phyloP scores from a whole-genome alignment of 208 protist species.

The Phytomonas serpens region DNA sequence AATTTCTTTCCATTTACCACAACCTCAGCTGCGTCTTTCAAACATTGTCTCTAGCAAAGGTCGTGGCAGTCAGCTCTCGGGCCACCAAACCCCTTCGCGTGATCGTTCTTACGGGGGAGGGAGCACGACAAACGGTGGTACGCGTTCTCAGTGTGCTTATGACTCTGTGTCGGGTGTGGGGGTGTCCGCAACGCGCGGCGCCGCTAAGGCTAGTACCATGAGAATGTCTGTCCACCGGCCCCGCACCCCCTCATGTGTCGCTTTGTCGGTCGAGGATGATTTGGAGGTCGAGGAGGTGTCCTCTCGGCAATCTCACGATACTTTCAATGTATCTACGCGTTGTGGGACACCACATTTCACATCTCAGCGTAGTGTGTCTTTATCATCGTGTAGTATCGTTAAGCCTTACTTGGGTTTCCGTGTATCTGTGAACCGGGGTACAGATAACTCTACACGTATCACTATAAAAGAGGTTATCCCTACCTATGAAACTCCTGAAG shows the following conservation, averaged over 20 bases:
- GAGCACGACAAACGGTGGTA: not conserved
- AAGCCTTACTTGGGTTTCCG: slow-evolving; percentile 74
- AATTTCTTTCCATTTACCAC: not conserved
- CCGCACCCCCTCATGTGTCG: not conserved
- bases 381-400: slow-evolving; percentile 1
- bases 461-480: slow-evolving; percentile 44
- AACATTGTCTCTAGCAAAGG: not conserved
- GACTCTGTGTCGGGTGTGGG: not conserved
- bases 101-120: not conserved
- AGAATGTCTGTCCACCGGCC: not conserved
- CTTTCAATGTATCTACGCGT: slow-evolving; percentile 15
- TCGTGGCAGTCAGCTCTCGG: not conserved
- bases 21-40: not conserved
- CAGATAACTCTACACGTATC: slow-evolving; percentile 10
- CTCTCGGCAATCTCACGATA: not conserved
- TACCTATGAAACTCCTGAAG: slow-evolving; percentile 30
- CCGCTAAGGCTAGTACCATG: not conserved
- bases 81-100: not conserved
- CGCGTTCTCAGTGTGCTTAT: not conserved
- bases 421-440: slow-evolving; percentile 32
- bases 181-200: not conserved
- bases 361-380: slow-evolving; percentile 8
- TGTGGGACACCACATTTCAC: slow-evolving; percentile 28
- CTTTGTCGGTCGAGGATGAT: not conserved
- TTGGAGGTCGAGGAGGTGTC: not conserved